These are phyloP conservation scores for Erythrophleum fordii DNA, from an alignment of 306 rosid genomes.

Conservation along the genomic window DNA sequence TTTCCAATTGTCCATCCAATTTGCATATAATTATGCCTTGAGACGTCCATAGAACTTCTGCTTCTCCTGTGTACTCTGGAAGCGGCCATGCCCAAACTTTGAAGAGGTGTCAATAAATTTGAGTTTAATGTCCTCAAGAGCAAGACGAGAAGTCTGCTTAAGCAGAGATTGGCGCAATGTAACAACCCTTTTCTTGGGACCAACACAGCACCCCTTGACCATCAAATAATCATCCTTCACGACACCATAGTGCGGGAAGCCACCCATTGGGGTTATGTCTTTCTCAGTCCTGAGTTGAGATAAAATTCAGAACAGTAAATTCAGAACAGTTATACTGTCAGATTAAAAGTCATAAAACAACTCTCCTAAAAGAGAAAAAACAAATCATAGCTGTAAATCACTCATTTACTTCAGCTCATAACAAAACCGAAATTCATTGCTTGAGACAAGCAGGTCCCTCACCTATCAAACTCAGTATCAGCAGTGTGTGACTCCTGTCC, in stretches of 20 bases:
- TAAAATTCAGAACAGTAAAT: too few species aligned
- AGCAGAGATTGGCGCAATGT: conserved; percentile 85
- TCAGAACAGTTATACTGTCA: background rate
- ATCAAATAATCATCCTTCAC: conserved; percentile 75
- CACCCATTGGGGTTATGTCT: conserved; percentile 14
- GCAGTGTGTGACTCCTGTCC: conserved; percentile 74
- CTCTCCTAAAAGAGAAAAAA: background rate
- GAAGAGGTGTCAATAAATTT: conserved; percentile 88
- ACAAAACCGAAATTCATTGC: background rate
- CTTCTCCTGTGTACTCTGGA: conserved; percentile 92
- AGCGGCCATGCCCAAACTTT: conserved; percentile 85
- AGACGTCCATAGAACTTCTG: conserved; percentile 76
- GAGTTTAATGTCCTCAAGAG: conserved; percentile 74
- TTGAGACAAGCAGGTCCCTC: background rate
- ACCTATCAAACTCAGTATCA: conserved; percentile 77
- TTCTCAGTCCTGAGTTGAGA: background rate
- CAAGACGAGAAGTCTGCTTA: conserved; percentile 81
- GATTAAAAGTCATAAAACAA: background rate
- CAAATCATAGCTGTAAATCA: background rate
- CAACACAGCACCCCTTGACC: conserved; percentile 80
- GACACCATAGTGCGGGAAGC: conserved; percentile 73
- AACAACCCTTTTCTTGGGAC: conserved; percentile 84
- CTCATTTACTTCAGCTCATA: background rate
- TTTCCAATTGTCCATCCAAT: background rate
- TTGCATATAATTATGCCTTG: conserved; percentile 55